A percentile compares a stretch with the other conserved stretches of the same genome.
Conservation (phyloP, 331 rosid genomes). For the Phaseolus coccineus region DNA sequence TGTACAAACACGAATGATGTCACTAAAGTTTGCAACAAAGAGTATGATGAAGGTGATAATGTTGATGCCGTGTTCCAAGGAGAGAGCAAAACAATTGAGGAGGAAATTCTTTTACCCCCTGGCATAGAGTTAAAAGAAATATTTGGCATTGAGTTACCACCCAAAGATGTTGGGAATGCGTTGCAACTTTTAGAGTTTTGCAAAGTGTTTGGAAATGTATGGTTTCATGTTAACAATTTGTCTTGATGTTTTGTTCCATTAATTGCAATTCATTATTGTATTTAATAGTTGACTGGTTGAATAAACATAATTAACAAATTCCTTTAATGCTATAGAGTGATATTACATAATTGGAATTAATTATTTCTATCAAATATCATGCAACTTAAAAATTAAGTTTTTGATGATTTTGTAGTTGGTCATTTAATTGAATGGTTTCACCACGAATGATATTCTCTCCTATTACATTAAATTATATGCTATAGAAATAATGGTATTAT, state of each 20-base stretch:
- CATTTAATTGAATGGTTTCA: not conserved
- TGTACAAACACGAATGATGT: slow-evolving; percentile 48
- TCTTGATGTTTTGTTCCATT: not conserved
- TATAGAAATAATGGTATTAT: slow-evolving; percentile 2
- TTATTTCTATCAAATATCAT: no score
- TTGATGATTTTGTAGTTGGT: no score
- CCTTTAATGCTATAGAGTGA: no score
- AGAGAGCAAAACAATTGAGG: no score
- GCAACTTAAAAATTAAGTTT: no score
- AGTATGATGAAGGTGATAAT: slow-evolving; percentile 10
- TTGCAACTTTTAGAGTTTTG: slow-evolving; percentile 76
- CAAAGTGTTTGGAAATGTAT: slow-evolving; percentile 73
- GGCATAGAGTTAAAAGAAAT: no score
- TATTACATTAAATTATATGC: not conserved
- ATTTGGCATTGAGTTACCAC: no score
- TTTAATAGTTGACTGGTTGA: no score
- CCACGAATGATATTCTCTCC: not conserved
- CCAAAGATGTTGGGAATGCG: slow-evolving; percentile 59
- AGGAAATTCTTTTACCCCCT: no score
- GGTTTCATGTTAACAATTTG: not conserved
- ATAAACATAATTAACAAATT: not conserved
- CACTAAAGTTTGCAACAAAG: not conserved
- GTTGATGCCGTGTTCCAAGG: slow-evolving; percentile 38
- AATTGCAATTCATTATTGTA: no score
- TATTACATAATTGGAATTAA: no score